Conservation (phyloP, 257 asterid species). For the Plantago elongata region DNA sequence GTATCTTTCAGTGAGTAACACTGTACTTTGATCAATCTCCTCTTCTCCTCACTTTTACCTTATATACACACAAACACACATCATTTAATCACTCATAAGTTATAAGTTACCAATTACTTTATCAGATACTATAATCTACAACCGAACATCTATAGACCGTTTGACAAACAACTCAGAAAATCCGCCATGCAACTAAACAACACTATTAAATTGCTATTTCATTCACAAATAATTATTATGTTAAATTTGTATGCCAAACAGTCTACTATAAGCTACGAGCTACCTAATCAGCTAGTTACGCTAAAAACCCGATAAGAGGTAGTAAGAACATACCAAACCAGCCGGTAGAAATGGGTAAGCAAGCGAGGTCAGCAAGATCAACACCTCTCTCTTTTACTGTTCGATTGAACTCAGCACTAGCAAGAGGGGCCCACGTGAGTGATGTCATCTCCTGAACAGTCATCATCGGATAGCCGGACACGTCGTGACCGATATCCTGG, state of each 20-base stretch:
- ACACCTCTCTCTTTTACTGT: conserved; percentile 78
- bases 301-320: no score
- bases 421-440: conserved; percentile 68
- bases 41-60: conserved; percentile 70
- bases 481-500: conserved; percentile 31
- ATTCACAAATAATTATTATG: no score
- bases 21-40: conserved; percentile 74
- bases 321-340: conserved; percentile 69
- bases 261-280: no score
- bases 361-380: conserved; percentile 67
- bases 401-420: conserved; percentile 69
- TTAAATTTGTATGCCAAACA: no score
- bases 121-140: no score
- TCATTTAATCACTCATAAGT: background rate
- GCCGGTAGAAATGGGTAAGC: conserved; percentile 78
- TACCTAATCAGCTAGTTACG: no score
- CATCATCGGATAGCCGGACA: conserved; percentile 78
- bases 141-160: no score
- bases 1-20: conserved; percentile 80
- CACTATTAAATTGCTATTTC: no score
- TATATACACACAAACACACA: background rate
- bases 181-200: no score
- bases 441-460: conserved; percentile 84
- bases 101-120: no score
- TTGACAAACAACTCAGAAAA: no score